Evolutionary conservation across 1,139 yeast genomes (phyloP).

Genomic region (Taphrina wiesneri): DNA sequence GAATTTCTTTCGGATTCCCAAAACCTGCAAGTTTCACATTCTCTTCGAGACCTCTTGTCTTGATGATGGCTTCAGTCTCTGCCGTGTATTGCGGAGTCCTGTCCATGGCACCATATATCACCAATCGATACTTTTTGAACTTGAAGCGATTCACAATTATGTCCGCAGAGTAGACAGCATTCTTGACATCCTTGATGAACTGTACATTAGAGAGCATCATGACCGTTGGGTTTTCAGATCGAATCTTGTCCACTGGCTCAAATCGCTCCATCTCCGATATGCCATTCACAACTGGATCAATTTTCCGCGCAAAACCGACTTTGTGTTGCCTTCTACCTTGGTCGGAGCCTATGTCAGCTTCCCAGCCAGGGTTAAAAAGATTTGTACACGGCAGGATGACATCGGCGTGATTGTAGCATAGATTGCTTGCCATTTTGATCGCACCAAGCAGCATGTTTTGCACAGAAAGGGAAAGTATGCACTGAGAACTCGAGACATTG

Average conservation of each 20-base stretch:
- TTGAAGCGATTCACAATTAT: slow-evolving; percentile 24
- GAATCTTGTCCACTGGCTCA: slow-evolving; percentile 22
- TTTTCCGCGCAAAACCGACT: slow-evolving; percentile 13
- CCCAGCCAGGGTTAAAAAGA: slow-evolving; percentile 22
- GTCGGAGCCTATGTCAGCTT: slow-evolving; percentile 18
- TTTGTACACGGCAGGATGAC: slow-evolving; percentile 17
- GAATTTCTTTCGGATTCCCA: slow-evolving; percentile 20
- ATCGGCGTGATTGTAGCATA: slow-evolving; percentile 21
- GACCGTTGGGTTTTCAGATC: slow-evolving; percentile 14
- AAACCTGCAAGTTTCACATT: slow-evolving; percentile 19
- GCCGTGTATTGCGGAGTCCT: slow-evolving; percentile 19
- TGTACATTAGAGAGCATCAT: slow-evolving; percentile 24
- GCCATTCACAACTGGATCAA: slow-evolving; percentile 22
- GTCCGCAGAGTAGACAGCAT: slow-evolving; percentile 18
- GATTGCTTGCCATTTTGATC: slow-evolving; percentile 17
- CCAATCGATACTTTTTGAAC: slow-evolving; percentile 17
- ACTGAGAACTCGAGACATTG: slow-evolving; percentile 18
- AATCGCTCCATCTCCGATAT: slow-evolving; percentile 22
- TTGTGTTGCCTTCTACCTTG: slow-evolving; percentile 12
- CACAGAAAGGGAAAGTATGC: slow-evolving; percentile 4
- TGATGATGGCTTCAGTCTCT: slow-evolving; percentile 23
- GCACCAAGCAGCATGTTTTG: slow-evolving; percentile 22
- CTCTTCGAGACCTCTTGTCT: slow-evolving; percentile 1
- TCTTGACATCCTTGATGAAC: slow-evolving; percentile 24
- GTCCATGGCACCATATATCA: slow-evolving; percentile 25